These are phyloP conservation scores for Blastocladiella emersonii DNA, from an alignment of 371 early-diverging fungal species.

Conservation along the genomic window DNA sequence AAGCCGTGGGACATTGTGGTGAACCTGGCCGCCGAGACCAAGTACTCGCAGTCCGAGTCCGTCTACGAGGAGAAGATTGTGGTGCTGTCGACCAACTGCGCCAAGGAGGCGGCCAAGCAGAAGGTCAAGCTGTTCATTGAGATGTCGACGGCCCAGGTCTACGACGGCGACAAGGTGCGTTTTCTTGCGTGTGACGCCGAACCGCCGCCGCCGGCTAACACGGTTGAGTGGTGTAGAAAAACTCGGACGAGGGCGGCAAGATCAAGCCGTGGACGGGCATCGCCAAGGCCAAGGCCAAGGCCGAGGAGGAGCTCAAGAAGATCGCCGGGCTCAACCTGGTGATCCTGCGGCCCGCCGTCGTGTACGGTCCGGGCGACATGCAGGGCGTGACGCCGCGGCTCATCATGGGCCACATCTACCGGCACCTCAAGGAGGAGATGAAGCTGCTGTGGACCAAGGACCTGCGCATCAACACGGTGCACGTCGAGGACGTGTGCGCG, in stretches of 20 bases:
- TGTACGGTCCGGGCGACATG: slow-evolving; percentile 73
- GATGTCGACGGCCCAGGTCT: slow-evolving; percentile 77
- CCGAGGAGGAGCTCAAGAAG: slow-evolving; percentile 57
- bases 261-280: slow-evolving; percentile 71
- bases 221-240: slow-evolving; percentile 27
- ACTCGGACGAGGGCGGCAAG: slow-evolving; percentile 52
- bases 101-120: slow-evolving; percentile 65
- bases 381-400: slow-evolving; percentile 71
- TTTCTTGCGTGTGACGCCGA: not conserved
- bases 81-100: slow-evolving; percentile 53
- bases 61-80: slow-evolving; percentile 78
- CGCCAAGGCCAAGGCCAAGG: slow-evolving; percentile 61
- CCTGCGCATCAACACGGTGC: slow-evolving; percentile 79
- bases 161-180: slow-evolving; percentile 55
- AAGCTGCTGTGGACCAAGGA: slow-evolving; percentile 81
- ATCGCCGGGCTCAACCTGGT: slow-evolving; percentile 51
- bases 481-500: slow-evolving; percentile 68
- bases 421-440: slow-evolving; percentile 68
- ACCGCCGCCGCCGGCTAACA: not conserved
- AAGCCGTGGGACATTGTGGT: slow-evolving; percentile 63
- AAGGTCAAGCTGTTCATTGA: slow-evolving; percentile 60
- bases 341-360: slow-evolving; percentile 75
- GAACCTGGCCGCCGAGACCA: slow-evolving; percentile 82
- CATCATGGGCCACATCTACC: slow-evolving; percentile 80
- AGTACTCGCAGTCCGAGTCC: slow-evolving; percentile 68